Base-by-base conservation (phyloP, 1,139 yeast genomes). In the Geotrichum siamense region DNA sequence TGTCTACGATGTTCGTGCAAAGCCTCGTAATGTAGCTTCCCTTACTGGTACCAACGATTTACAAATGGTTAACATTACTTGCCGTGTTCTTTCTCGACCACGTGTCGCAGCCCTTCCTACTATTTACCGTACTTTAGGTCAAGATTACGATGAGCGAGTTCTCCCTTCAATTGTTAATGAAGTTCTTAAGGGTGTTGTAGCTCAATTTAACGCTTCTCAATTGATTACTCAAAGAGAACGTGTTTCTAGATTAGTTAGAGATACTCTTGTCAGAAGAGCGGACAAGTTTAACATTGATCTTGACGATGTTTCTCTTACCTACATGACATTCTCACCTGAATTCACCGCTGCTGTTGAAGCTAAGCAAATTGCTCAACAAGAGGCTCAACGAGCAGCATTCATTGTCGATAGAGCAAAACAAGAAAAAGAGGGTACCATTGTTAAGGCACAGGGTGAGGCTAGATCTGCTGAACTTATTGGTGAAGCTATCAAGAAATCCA, bases 341-440 rank as follows among this genome's bases (percentile, higher is more conserved):
- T 91, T 91, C 66, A 89, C 97, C 44, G 80, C 82, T 39, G 98
- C 99, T 2, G 99, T 91, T 43, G 99, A 91, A 69, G 95, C 96
- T 48, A 91, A 91, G 69, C 98, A 91, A 70, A 91, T 91, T 65
- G 98, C 99, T 28, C 98, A 93, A 68, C 99, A 91, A 70, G 98
- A 91, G 64, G 97, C 98, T 23, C 96, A 91, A 69, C 79, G 95
- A 64, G 97, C 98, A 12, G 96, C 97, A 0, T 93, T 89, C 56
- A 73, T 91, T 42, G 98, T 91, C 44, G 98, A 91, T 65, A 85
- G 89, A 62, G 98, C 99, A 15, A 79, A 84, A 55, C 98, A 93
- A 67, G 98, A 91, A 69, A 91, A 91, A 65, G 96, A 91, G 66
- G 94, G 93, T 63, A 75, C 85, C 70, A 94, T 91, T 54, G 96